phyloP scores from a whole-genome alignment of 2,329 filamentous ascomycete species.

The Gremmenia infestans region DNA sequence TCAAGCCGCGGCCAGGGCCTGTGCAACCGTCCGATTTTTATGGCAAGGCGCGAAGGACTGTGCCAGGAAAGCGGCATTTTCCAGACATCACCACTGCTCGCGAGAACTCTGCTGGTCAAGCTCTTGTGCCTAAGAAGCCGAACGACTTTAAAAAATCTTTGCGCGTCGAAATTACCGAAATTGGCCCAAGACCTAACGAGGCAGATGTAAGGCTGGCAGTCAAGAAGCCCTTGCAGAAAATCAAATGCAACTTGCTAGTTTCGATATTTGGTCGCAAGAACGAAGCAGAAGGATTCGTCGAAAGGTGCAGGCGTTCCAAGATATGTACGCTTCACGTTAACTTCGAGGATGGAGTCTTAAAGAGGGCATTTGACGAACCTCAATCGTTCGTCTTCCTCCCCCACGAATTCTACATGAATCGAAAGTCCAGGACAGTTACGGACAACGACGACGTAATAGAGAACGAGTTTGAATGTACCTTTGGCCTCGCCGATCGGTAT shows the following conservation, averaged over 20 bases:
- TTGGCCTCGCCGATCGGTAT: constrained; percentile 22
- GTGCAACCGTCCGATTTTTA: constrained; percentile 20
- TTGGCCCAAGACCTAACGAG: constrained; percentile 7
- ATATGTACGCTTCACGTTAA: constrained; percentile 11
- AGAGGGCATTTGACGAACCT: constrained; percentile 13
- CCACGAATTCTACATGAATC: constrained; percentile 18
- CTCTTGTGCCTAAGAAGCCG: constrained; percentile 8
- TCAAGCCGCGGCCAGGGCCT: constrained; percentile 2
- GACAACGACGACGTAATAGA: constrained; percentile 1
- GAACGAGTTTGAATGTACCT: constrained; percentile 1
- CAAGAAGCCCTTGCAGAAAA: constrained; percentile 1
- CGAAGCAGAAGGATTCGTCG: constrained; percentile 10
- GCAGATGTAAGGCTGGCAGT: not conserved
- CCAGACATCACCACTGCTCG: not conserved
- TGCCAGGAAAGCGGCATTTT: not conserved
- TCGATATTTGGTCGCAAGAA: constrained; percentile 18
- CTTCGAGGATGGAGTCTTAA: constrained; percentile 8
- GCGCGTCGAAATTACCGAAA: constrained; percentile 19
- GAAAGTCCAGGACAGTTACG: constrained; percentile 8
- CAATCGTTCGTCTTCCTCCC: constrained; percentile 18
- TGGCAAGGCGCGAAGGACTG: constrained; percentile 1
- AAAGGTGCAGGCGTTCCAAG: constrained; percentile 8
- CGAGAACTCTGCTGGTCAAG: constrained; percentile 6
- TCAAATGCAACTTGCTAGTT: constrained; percentile 18
- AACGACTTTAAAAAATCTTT: constrained; percentile 19